phyloP scores from a whole-genome alignment of 441 rosid genomes.

The Raphanus hybrid region DNA sequence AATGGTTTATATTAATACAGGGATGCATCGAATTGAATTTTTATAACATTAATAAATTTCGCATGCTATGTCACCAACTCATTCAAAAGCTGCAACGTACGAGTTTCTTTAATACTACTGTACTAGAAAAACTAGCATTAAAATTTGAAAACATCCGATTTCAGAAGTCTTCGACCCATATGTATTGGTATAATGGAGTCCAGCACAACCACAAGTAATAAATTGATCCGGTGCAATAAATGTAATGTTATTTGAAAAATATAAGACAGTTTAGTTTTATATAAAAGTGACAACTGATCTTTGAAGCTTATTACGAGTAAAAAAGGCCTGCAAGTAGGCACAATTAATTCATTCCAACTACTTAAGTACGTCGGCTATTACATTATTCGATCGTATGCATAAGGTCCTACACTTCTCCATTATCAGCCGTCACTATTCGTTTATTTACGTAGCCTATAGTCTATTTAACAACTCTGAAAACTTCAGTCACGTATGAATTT shows the following conservation, averaged over 20 bases:
- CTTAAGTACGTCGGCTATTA: constrained; percentile 5
- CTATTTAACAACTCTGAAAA: background rate
- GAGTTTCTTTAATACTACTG: constrained; percentile 5
- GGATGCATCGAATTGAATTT: background rate
- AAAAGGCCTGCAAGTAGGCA: constrained; percentile 14
- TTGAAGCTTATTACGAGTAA: background rate
- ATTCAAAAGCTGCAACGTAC: constrained; percentile 1
- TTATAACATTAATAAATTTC: background rate
- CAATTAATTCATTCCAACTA: constrained; percentile 28
- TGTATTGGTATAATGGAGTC: constrained; percentile 11
- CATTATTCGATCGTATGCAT: background rate
- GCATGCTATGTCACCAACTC: background rate
- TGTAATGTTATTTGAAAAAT: constrained; percentile 20
- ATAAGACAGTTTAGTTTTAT: background rate
- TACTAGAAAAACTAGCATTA: background rate
- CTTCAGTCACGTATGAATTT: background rate
- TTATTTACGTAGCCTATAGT: background rate
- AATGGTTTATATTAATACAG: background rate
- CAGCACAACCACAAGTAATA: constrained; percentile 19
- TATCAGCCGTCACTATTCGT: background rate
- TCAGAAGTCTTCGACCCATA: constrained; percentile 13
- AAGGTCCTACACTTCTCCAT: constrained; percentile 12
- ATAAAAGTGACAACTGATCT: constrained; percentile 1
- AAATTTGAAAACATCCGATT: constrained; percentile 1
- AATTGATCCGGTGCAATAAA: constrained; percentile 33